These are phyloP conservation scores for Jaltomata sinuosa DNA, from an alignment of 257 asterid genomes.

Conservation along the genomic window DNA sequence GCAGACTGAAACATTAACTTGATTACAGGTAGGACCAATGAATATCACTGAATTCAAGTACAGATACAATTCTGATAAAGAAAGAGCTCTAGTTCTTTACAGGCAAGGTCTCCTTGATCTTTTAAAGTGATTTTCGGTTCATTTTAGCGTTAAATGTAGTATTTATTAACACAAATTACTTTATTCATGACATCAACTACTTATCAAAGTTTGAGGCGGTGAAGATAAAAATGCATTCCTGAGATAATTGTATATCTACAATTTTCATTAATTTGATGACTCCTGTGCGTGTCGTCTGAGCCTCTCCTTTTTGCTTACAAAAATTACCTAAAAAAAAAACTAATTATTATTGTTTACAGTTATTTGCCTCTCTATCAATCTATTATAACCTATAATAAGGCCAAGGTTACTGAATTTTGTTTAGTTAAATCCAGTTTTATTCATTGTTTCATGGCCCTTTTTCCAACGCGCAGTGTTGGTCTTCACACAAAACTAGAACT, in stretches of 20 bases:
- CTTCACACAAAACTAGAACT: slow-evolving; percentile 72
- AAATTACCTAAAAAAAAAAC: no score
- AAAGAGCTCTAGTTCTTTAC: slow-evolving; percentile 63
- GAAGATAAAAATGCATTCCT: background rate
- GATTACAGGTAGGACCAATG: slow-evolving; percentile 75
- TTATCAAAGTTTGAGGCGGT: background rate
- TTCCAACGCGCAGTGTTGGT: slow-evolving; percentile 60
- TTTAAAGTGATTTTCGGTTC: background rate
- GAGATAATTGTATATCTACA: background rate
- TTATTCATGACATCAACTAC: background rate
- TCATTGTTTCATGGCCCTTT: background rate
- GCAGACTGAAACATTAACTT: background rate
- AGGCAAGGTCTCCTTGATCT: slow-evolving; percentile 38
- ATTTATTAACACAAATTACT: background rate
- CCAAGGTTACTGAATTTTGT: background rate
- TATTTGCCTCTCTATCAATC: background rate
- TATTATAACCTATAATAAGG: background rate
- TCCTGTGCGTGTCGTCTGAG: background rate
- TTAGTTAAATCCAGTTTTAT: background rate
- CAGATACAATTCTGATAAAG: slow-evolving; percentile 62
- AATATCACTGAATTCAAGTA: slow-evolving; percentile 83
- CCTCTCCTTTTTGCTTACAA: background rate
- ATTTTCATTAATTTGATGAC: background rate
- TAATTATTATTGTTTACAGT: background rate
- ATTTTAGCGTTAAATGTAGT: background rate